Evolutionary conservation across 257 asterid species (phyloP), one percentile per base, ranked within the genome.

Genomic region (Capsicum pubescens): DNA sequence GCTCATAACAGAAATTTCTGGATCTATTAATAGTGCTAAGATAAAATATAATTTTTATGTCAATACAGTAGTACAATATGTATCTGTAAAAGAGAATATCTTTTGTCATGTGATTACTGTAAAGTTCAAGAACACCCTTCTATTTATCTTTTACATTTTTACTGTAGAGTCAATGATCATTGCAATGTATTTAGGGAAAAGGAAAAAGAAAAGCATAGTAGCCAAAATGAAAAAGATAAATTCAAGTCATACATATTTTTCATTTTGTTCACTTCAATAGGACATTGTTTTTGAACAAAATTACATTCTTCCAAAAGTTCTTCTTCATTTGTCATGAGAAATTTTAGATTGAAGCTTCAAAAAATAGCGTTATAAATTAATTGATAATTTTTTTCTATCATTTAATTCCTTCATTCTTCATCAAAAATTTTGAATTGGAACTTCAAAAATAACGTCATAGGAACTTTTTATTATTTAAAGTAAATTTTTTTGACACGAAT

Each of bases 41-140:
- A 52, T 76, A 76, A 21, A 76, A 4, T 77, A 77, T 32, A 5
- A 77, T 26, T 2, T 54, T 77, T 14, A 2, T 26, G 7, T 77
- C 14, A 26, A 55, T 77, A 8, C 13, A 77, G 64, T 77, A 77
- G 64, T 77, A 14, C 48, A 76, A 76, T 11, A 54, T 76, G 8
- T 13, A 26, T 52, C 19, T 0, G 11, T 6, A 19, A 72, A 39
- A 36, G 7, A 68, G 16, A 68, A 68, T 15, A n/a, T 48, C 4
- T 72, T 44, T 48, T 12, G 42, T 19, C 59, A n/a, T 19, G 80
- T 48, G n/a, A 72, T 72, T 13, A 46, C 19, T 11, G 5, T 71
- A 46, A 16, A n/a, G 42, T 48, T 72, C 80, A 19, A 72, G 58
- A 3, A 7, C 42, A 32, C 70, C 39, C 70, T 16, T n/a, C 32